Conservation (phyloP, 2,329 filamentous ascomycete species). For the Lachnellula subtilissima region DNA sequence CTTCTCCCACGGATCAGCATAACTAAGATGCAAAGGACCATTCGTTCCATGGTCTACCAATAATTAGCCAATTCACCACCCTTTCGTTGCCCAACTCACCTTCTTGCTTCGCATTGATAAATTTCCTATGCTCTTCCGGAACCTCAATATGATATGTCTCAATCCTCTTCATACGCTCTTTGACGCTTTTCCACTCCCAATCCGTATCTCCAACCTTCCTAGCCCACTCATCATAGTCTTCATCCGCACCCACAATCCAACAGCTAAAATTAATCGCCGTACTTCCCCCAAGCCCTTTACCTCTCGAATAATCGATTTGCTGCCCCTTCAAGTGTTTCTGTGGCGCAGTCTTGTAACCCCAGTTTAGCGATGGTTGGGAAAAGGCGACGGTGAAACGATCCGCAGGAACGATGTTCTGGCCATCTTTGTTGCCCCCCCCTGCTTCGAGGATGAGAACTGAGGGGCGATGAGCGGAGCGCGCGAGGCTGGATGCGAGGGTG, state of each 20-base stretch:
- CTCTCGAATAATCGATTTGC: slow-evolving; percentile 31
- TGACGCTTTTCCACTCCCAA: slow-evolving; percentile 51
- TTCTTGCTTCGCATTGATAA: slow-evolving; percentile 39
- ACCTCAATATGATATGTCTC: slow-evolving; percentile 47
- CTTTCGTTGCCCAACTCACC: slow-evolving; percentile 5
- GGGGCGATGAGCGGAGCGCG: slow-evolving; percentile 42
- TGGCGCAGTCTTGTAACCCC: slow-evolving; percentile 26
- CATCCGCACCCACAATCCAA: slow-evolving; percentile 49
- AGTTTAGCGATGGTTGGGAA: slow-evolving; percentile 25
- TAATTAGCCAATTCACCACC: neutral
- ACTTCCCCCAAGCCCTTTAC: slow-evolving; percentile 36
- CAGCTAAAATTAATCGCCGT: slow-evolving; percentile 39
- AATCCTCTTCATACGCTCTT: slow-evolving; percentile 46
- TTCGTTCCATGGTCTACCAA: slow-evolving; percentile 42
- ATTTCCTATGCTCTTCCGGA: slow-evolving; percentile 38
- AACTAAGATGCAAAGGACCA: slow-evolving; percentile 46
- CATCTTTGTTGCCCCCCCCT: slow-evolving; percentile 45
- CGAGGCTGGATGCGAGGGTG: slow-evolving; percentile 49
- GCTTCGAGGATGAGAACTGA: slow-evolving; percentile 58
- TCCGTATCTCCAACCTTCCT: slow-evolving; percentile 48
- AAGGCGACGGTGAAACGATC: slow-evolving; percentile 50
- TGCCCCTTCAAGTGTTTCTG: slow-evolving; percentile 24
- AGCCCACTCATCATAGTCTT: slow-evolving; percentile 61
- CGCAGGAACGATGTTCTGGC: slow-evolving; percentile 44
- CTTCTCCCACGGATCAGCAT: slow-evolving; percentile 44